Base-by-base conservation (phyloP, 2,329 filamentous ascomycete species). In the Proliferodiscus dingleyae region DNA sequence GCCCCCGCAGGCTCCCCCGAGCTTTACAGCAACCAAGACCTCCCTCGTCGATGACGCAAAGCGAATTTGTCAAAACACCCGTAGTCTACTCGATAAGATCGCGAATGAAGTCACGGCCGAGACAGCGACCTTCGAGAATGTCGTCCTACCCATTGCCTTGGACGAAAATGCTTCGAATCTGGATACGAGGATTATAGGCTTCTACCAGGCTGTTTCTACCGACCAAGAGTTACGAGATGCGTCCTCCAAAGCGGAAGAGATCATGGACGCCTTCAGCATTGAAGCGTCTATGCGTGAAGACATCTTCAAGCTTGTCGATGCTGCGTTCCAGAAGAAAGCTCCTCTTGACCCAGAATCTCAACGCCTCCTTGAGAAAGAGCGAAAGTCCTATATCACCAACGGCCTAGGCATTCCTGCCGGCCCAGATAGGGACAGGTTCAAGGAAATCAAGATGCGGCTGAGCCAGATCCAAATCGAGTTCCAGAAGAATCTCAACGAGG, bases 221-320 rank as follows among this genome's bases (percentile, higher is more conserved):
- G 74, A 88, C 59, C 74, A 77, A 51, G 75, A 73, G 43, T 71
- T 93, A 37, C 79, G 87, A 28, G 81, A 89, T 68, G 85, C 86
- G 11, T 88, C 84, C 2, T 85, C 81, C 50, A 80, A 89, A 62
- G 84, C 87, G 0, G 83, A 89, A 63, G 82, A 83, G 67, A 69
- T 88, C 50, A 78, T 89, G 69, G 80, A 87, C 58, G 84, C 90
- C 54, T 89, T 88, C 60, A 69, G 72, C 44, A 90, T 91, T 54
- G 87, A 93, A 68, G 78, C 81, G 45, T 78, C 74, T 59, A 91
- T 91, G 86, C 78, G 87, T 43, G 85, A 91, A 68, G 87, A 93
- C 57, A 77, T 90, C 49, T 93, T 87, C 72, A 71, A 73, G 58
- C 70, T 83, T 3, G 77, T 85, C 21, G 75, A 84, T 37, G 74